phyloP scores from a whole-genome alignment of 2,329 filamentous ascomycete genomes.

The Colletotrichum musicola region DNA sequence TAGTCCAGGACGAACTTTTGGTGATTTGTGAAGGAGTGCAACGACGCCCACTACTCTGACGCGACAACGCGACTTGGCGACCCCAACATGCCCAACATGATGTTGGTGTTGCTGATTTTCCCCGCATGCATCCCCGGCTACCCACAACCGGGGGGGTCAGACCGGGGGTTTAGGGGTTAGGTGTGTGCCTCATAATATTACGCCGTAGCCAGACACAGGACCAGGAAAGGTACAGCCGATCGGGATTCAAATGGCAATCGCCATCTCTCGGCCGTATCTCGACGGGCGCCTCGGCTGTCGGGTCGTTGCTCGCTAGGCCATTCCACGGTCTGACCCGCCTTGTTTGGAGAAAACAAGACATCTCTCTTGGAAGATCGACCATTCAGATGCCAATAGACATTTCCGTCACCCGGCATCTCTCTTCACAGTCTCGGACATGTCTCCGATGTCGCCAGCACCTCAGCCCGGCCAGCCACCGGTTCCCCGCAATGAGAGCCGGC shows the following conservation, averaged over 20 bases:
- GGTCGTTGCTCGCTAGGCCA: constrained; percentile 13
- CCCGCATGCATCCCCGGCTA: constrained; percentile 1
- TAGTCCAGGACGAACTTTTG: too few species aligned
- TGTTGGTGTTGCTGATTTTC: not conserved
- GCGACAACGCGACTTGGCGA: not conserved
- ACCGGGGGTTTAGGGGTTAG: not conserved
- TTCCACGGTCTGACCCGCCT: not conserved
- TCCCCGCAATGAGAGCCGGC: not conserved
- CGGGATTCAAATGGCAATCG: not conserved
- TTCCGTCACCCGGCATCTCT: not conserved
- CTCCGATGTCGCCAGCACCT: constrained; percentile 5
- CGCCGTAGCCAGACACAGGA: not conserved
- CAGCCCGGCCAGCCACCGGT: not conserved
- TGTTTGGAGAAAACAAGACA: not conserved
- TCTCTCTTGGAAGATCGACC: not conserved
- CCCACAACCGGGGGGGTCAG: constrained; percentile 1
- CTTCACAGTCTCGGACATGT: constrained; percentile 15
- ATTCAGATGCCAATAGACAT: too few species aligned
- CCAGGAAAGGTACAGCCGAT: constrained; percentile 8
- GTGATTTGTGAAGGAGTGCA: too few species aligned
- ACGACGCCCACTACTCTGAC: not conserved
- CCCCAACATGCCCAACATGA: not conserved
- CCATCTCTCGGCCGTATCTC: not conserved
- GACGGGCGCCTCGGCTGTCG: not conserved
- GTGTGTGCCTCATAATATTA: not conserved